Conservation (phyloP, 495 filamentous ascomycete species). For the Talaromyces stipitatus region DNA sequence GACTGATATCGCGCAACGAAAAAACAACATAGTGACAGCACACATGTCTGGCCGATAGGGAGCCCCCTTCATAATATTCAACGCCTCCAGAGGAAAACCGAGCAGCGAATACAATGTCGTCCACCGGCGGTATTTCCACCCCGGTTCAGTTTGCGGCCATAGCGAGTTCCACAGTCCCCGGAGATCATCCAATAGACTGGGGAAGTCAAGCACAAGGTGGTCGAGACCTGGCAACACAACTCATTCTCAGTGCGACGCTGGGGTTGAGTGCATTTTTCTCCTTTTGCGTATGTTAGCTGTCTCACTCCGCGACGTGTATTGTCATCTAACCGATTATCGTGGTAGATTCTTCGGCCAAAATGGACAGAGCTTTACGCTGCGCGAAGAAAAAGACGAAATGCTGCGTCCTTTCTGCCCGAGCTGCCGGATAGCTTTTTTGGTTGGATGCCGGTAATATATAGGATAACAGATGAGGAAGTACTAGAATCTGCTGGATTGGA, state of each 20-base stretch:
- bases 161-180: neutral
- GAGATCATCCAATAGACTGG: slow-evolving; percentile 14
- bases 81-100: neutral
- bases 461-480: slow-evolving; percentile 81
- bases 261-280: slow-evolving; percentile 53
- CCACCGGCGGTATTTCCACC: neutral
- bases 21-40: neutral
- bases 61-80: neutral
- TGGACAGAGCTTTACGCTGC: slow-evolving; percentile 93
- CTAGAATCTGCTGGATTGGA: slow-evolving; percentile 88
- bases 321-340: neutral
- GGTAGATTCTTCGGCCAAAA: slow-evolving; percentile 70
- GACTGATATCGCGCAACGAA: neutral
- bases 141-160: neutral
- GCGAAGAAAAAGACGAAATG: slow-evolving; percentile 61
- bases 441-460: slow-evolving; percentile 89
- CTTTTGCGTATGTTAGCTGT: slow-evolving; percentile 45
- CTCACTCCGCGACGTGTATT: neutral
- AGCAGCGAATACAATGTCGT: neutral
- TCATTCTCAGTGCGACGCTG: slow-evolving; percentile 48
- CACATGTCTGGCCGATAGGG: neutral
- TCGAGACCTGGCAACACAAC: slow-evolving; percentile 51
- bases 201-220: slow-evolving; percentile 29
- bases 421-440: slow-evolving; percentile 84
- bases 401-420: slow-evolving; percentile 67